Percentiles rank a stretch among this genome's conserved stretches.
phyloP scores from a whole-genome alignment of 139 green algal genomes.

The Zygnema cylindricum region DNA sequence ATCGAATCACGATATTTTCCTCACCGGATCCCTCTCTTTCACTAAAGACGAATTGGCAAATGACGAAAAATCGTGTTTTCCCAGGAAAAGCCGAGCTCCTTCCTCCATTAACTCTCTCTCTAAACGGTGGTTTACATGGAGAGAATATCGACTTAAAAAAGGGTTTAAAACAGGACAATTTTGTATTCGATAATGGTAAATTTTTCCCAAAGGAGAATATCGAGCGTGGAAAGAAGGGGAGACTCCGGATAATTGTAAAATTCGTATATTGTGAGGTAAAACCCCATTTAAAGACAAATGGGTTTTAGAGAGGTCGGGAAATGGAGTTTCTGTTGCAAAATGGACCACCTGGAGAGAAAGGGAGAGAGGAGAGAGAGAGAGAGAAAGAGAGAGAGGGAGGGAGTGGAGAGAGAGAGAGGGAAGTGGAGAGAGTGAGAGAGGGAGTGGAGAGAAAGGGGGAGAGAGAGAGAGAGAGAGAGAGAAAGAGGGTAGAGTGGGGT shows the following conservation, averaged over 20 bases:
- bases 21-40: conserved; percentile 65
- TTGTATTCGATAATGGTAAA: conserved; percentile 41
- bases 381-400: too few species aligned
- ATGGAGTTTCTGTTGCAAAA: not conserved
- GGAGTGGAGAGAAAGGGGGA: too few species aligned
- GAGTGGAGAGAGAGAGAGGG: too few species aligned
- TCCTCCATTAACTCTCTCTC: conserved; percentile 55
- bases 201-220: conserved; percentile 44
- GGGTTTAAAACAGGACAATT: conserved; percentile 14
- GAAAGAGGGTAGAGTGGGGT: too few species aligned
- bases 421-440: too few species aligned
- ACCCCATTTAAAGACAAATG: conserved; percentile 57
- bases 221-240: conserved; percentile 76
- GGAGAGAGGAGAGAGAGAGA: too few species aligned
- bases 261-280: conserved; percentile 72
- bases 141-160: not conserved
- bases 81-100: conserved; percentile 54
- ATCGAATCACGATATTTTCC: conserved; percentile 70
- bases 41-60: conserved; percentile 67
- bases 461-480: too few species aligned
- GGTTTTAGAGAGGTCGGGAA: conserved; percentile 5
- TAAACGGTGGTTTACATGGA: conserved; percentile 25
- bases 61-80: conserved; percentile 77
- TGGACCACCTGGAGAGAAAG: conserved; percentile 28
- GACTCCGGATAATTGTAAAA: conserved; percentile 56